These are phyloP conservation scores for Lecanicillium sp. DNA, from an alignment of 2,329 filamentous ascomycete genomes.

Conservation along the genomic window DNA sequence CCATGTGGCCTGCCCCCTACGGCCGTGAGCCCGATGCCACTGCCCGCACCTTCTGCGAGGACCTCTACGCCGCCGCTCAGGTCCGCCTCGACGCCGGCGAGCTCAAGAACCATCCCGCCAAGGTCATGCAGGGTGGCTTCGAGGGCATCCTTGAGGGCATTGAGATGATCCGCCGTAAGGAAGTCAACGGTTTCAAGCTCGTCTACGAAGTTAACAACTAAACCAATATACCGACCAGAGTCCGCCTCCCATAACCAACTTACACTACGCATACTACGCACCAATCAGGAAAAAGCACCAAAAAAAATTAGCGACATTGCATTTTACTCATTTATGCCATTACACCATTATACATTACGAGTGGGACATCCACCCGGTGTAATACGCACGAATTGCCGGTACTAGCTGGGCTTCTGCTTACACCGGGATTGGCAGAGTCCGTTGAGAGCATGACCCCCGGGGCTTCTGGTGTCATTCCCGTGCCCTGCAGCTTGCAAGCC, in stretches of 20 bases:
- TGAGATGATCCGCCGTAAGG: conserved; percentile 25
- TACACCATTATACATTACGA: not conserved
- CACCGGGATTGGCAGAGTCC: conserved; percentile 4
- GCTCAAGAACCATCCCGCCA: conserved; percentile 16
- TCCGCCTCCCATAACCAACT: not conserved
- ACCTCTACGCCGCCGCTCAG: conserved; percentile 12
- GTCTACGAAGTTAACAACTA: conserved; percentile 26
- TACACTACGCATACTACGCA: not conserved
- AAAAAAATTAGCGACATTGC: conserved; percentile 7
- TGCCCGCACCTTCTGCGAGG: conserved; percentile 10
- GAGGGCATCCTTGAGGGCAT: conserved; percentile 29
- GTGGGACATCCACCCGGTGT: not conserved
- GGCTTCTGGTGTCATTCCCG: too few relatives aligned
- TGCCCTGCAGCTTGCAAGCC: not conserved
- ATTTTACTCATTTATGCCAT: not conserved
- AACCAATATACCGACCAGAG: not conserved
- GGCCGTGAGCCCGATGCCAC: conserved; percentile 11
- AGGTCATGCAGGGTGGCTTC: conserved; percentile 21
- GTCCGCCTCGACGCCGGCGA: conserved; percentile 12
- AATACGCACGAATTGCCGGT: not conserved
- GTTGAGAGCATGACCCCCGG: too few relatives aligned
- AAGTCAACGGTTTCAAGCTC: conserved; percentile 36
- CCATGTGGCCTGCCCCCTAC: conserved; percentile 20
- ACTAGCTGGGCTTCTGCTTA: conserved; percentile 7
- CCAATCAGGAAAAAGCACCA: not conserved